Evolutionary conservation across 768 basidiomycete species (phyloP).

Genomic region (Leccinellum luteum): DNA sequence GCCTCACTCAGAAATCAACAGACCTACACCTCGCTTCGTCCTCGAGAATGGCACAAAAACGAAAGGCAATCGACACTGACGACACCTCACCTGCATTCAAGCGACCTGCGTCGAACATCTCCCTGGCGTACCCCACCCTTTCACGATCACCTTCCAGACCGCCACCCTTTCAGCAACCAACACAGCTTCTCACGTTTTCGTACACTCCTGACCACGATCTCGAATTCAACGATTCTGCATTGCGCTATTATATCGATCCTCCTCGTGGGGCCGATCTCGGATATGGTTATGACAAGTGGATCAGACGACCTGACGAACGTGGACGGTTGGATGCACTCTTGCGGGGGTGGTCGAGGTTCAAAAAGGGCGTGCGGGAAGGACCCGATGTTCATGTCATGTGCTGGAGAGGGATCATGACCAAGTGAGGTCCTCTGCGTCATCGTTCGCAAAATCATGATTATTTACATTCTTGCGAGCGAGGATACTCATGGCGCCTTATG

Average conservation of each 20-base stretch:
- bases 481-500: constrained; percentile 80
- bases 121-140: constrained; percentile 26
- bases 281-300: constrained; percentile 74
- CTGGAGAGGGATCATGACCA: constrained; percentile 87
- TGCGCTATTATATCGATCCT: constrained; percentile 71
- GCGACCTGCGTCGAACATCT: neutral
- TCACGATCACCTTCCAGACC: constrained; percentile 18
- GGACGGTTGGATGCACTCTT: constrained; percentile 70
- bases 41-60: constrained; percentile 27
- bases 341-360: constrained; percentile 49
- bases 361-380: constrained; percentile 32
- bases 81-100: constrained; percentile 3
- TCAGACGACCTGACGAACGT: constrained; percentile 58
- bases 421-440: constrained; percentile 44
- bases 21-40: neutral
- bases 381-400: constrained; percentile 56
- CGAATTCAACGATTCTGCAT: constrained; percentile 63
- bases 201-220: constrained; percentile 56
- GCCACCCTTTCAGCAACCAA: constrained; percentile 66
- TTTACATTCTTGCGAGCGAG: constrained; percentile 45
- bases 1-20: constrained; percentile 28
- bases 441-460: neutral
- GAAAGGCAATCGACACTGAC: constrained; percentile 20
- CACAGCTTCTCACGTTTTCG: constrained; percentile 68
- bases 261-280: constrained; percentile 63